Evolutionary conservation across 805 yeast genomes (phyloP).

Genomic region (Zygotorulaspora florentina): DNA sequence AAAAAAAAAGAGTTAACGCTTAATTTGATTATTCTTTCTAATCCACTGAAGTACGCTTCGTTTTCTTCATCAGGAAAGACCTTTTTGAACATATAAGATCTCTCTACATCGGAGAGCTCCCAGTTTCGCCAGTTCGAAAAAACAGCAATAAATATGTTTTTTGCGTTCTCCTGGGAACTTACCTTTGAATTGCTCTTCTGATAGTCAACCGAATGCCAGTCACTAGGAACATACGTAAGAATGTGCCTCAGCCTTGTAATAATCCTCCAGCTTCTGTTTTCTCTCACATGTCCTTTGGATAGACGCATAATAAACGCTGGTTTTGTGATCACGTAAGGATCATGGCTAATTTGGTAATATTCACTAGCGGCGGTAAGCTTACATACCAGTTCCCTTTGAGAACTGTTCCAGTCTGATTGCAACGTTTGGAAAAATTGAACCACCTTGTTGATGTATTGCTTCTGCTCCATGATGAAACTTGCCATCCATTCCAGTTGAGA

Average conservation of each 20-base stretch:
- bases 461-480: constrained; percentile 17
- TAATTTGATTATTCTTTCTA: constrained; percentile 17
- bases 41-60: constrained; percentile 5
- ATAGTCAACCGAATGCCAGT: constrained; percentile 39
- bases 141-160: constrained; percentile 48
- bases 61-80: constrained; percentile 40
- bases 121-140: constrained; percentile 85
- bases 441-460: constrained; percentile 9
- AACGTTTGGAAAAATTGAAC: constrained; percentile 5
- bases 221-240: constrained; percentile 49
- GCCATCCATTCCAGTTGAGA: constrained; percentile 38
- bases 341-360: constrained; percentile 58
- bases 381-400: constrained; percentile 39
- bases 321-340: constrained; percentile 84
- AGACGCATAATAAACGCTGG: constrained; percentile 80
- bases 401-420: constrained; percentile 10
- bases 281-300: constrained; percentile 67
- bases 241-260: constrained; percentile 76
- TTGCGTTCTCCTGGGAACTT: constrained; percentile 36
- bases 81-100: constrained; percentile 50
- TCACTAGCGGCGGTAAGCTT: constrained; percentile 47
- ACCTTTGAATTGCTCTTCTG: constrained; percentile 27
- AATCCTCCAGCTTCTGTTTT: constrained; percentile 83
- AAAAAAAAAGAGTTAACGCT: constrained; percentile 22
- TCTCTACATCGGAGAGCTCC: constrained; percentile 70